These are phyloP conservation scores for Eimeria brunetti DNA, from an alignment of 169 alveolate genomes.

Conservation along the genomic window DNA sequence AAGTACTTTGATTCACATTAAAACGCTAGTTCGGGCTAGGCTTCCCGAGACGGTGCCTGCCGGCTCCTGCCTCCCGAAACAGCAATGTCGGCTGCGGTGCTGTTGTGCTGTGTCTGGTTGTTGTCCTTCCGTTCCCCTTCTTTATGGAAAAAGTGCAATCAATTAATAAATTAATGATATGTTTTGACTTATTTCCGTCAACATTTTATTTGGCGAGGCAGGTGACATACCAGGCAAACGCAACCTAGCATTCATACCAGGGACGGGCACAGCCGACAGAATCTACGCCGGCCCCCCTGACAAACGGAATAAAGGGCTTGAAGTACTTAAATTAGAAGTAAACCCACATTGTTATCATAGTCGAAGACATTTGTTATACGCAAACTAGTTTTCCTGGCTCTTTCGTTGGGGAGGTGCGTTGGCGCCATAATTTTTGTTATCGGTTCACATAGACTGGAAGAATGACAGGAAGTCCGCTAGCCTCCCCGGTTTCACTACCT, in stretches of 20 bases:
- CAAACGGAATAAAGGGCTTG: background rate
- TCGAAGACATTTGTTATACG: too few relatives aligned
- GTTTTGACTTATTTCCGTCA: background rate
- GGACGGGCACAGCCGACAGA: too few relatives aligned
- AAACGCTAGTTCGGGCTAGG: background rate
- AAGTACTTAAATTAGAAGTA: too few relatives aligned
- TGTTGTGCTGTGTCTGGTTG: background rate
- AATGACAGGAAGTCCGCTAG: background rate
- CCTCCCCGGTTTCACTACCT: background rate
- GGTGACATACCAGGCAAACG: background rate
- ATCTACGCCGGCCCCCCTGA: background rate
- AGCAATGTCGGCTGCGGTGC: constrained; percentile 22
- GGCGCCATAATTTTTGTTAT: background rate
- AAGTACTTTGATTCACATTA: background rate
- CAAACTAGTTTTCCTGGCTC: too few relatives aligned
- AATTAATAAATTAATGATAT: background rate
- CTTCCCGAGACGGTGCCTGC: background rate
- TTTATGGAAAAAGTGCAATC: background rate
- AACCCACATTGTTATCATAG: too few relatives aligned
- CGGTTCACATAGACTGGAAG: background rate
- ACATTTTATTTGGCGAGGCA: background rate
- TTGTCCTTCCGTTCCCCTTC: too few relatives aligned
- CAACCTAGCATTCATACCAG: too few relatives aligned
- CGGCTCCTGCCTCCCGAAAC: background rate
- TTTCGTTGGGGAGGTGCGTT: too few relatives aligned